phyloP scores from a whole-genome alignment of 1,139 yeast genomes.

The Hyphopichia wangnamkhiaoensis region DNA sequence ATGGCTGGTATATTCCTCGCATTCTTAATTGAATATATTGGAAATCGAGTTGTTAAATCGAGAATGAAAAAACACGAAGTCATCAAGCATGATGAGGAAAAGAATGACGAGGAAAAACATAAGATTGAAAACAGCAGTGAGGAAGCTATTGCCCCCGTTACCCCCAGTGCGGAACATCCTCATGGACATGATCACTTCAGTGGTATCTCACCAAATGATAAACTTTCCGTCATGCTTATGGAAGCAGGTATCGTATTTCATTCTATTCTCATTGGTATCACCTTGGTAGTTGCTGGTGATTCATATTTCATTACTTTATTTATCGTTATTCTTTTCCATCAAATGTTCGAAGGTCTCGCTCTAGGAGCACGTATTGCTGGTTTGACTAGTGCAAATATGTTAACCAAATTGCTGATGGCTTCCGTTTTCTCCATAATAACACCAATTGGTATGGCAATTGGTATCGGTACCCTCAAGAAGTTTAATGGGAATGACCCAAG shows the following conservation, averaged over 20 bases:
- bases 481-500: slow-evolving; percentile 32
- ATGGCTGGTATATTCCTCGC: slow-evolving; percentile 35
- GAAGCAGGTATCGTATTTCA: slow-evolving; percentile 30
- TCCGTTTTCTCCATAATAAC: slow-evolving; percentile 19
- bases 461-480: slow-evolving; percentile 24
- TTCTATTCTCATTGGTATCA: slow-evolving; percentile 25
- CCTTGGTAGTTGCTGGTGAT: slow-evolving; percentile 28
- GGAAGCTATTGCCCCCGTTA: not conserved
- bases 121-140: slow-evolving; percentile 5
- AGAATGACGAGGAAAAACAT: slow-evolving; percentile 8
- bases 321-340: slow-evolving; percentile 21
- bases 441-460: slow-evolving; percentile 32
- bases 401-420: slow-evolving; percentile 18
- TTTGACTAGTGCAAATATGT: slow-evolving; percentile 6
- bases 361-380: slow-evolving; percentile 19
- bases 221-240: slow-evolving; percentile 16
- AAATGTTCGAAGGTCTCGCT: slow-evolving; percentile 20
- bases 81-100: not conserved
- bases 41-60: slow-evolving; percentile 2
- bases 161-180: not conserved
- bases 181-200: slow-evolving; percentile 4
- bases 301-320: slow-evolving; percentile 21
- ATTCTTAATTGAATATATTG: slow-evolving; percentile 28
- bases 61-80: not conserved
- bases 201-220: slow-evolving; percentile 12